Base-by-base conservation (phyloP, 495 filamentous ascomycete species). In the Aspergillus affinis region DNA sequence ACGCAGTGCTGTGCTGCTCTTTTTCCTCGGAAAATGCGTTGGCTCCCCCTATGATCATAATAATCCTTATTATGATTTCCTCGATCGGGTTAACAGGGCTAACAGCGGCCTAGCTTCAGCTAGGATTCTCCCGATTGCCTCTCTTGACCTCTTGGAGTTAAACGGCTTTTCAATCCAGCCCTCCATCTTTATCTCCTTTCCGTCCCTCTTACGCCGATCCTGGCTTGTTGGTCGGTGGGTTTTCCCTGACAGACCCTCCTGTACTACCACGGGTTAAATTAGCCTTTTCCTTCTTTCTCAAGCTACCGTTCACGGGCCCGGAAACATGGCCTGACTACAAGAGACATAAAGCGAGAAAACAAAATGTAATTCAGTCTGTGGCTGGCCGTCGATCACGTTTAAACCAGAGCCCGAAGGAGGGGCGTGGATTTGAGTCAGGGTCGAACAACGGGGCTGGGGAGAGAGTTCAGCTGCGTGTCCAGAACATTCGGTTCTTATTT, bases 401-500 rank as follows among this genome's bases (percentile, higher is more conserved):
- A 21, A 20, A 27, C 36, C 36, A 4, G 36, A 41, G 32, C 13
- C 4, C 18, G 27, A 29, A 48, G 41, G 15, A 45, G 2, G 20
- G 27, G 52, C 1, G 8, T 20, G 19, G 10, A 7, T n/a, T 18
- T 19, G 8, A 54, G 52, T 29, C 49, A 23, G 26, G 23, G 49
- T 51, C 26, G 19, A 20, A 41, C 36, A 41, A 41, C 36, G 36
- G 12, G 36, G 36, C 36, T 41, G 9, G 36, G 36, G 13, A 41
- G 13, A 4, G 13, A 13, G 23, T 26, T 41, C 36, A 41, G 36
- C 36, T 13, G 9, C 1, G 57, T 51, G 63, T 58, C 63, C 64
- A 66, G 64, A 66, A 62, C 64, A 62, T 64, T 67, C 61, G 61
- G 51, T 32, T 60, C 47, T 62, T 61, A 55, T 47, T 58, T 62